Percentiles rank a stretch among this genome's conserved stretches.
Conservation (phyloP, 169 alveolate species). For the Cryptosporidium baileyi region DNA sequence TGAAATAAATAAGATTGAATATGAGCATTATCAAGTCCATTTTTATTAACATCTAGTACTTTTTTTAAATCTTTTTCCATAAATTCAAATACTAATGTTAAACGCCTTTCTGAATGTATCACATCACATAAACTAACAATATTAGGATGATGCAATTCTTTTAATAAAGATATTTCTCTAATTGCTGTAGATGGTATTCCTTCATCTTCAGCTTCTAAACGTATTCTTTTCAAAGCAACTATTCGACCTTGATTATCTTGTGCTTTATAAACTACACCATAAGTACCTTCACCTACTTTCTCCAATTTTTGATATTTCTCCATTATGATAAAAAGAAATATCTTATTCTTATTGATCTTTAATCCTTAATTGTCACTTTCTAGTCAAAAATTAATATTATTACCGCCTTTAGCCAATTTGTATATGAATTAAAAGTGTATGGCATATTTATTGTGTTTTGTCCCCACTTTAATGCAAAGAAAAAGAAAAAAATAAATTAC, state of each 20-base stretch:
- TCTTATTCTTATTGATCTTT: too few species aligned
- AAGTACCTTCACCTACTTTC: constrained; percentile 98
- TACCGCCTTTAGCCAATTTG: too few species aligned
- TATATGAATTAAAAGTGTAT: too few species aligned
- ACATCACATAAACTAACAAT: constrained; percentile 97
- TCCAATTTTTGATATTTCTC: constrained; percentile 94
- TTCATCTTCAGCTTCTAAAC: constrained; percentile 99
- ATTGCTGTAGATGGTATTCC: constrained; percentile 96
- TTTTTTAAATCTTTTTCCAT: constrained; percentile 97
- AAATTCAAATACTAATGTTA: constrained; percentile 97
- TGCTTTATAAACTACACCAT: constrained; percentile 97
- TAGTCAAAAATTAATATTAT: too few species aligned
- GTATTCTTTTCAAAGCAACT: constrained; percentile 95
- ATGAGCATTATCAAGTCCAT: constrained; percentile 86
- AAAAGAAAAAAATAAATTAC: too few species aligned
- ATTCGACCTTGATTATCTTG: constrained; percentile 85
- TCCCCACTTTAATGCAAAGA: too few species aligned
- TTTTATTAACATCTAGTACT: constrained; percentile 87
- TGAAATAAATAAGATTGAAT: constrained; percentile 90
- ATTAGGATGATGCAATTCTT: constrained; percentile 98
- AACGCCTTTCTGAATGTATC: constrained; percentile 94
- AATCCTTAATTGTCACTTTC: too few species aligned
- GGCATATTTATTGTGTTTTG: too few species aligned
- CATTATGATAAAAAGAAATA: too few species aligned
- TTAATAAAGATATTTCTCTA: constrained; percentile 95